Evolutionary conservation across 306 rosid species (phyloP), one percentile per base, ranked within the genome.

Genomic region (Datisca glomerata): DNA sequence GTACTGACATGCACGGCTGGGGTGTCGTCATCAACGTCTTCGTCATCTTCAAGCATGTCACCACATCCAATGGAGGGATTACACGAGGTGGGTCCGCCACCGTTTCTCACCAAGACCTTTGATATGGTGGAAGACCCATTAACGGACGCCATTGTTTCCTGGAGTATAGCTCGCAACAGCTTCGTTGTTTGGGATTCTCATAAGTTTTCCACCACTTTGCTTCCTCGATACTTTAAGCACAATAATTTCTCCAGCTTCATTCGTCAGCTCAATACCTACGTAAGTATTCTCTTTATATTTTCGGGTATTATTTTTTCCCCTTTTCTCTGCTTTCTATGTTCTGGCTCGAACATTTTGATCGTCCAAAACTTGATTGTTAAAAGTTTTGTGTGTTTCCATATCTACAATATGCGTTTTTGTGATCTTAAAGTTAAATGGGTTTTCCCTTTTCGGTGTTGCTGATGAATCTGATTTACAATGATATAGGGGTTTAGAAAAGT

Each of bases 211-310:
- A 58, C 65, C 17, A n/a, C 63, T 3, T 58, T 91, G 49, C 77
- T 91, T 8, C 96, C 98, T 64, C 86, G 94, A 3, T 78, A 78
- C 76, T 91, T 91, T 64, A 91, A 91, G 53, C 98, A 91, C 66
- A 23, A 56, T 4, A 91, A 84, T 45, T 91, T 91, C 76, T 91
- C 98, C 12, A 91, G 98, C 67, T 91, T 91, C 78, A 59, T 91
- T 45, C 96, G 98, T 18, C 98, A 91, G 57, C 98, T 91, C 58
- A 91, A 91, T 42, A 84, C 98, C 2, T 91, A 91, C 53, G 98
- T 91, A 70, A 78, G 93, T 69, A 10, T 0, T 44, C 35, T 2
- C 8, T 6, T 11, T 15, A 12, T 8, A 4, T 21, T 22, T 11
- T 6, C 1, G 19, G 20, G 13, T n/a, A 51, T 18, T 21, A 29